These are phyloP conservation scores for Haematococcus lacustris DNA, from an alignment of 139 green algal species.

Conservation along the genomic window DNA sequence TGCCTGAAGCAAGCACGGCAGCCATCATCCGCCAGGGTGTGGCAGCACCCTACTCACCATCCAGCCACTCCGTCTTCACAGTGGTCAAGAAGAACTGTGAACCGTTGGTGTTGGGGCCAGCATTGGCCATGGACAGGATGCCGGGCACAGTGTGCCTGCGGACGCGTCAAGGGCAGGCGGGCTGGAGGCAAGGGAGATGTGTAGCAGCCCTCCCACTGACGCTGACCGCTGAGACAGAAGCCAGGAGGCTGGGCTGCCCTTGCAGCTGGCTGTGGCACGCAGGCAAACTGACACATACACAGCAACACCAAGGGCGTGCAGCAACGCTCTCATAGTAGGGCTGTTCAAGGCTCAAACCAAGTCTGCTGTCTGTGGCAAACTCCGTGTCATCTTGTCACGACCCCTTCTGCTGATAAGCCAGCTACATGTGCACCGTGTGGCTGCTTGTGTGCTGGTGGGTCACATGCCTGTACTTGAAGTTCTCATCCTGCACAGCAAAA, in stretches of 20 bases:
- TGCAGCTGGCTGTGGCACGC: background rate
- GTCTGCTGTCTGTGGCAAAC: no score
- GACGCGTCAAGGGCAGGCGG: no score
- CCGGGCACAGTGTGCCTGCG: no score
- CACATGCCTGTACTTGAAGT: slow-evolving; percentile 80
- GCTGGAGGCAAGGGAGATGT: background rate
- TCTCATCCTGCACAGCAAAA: slow-evolving; percentile 53
- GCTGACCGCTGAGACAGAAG: background rate
- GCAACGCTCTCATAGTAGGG: no score
- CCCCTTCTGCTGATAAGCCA: no score
- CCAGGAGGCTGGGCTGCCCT: background rate
- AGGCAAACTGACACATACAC: background rate
- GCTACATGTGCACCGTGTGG: no score
- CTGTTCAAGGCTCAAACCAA: no score
- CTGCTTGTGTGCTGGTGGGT: background rate
- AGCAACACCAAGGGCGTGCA: background rate
- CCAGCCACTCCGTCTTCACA: slow-evolving; percentile 57
- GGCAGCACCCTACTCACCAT: slow-evolving; percentile 29
- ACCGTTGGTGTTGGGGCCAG: slow-evolving; percentile 70
- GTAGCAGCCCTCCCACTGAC: background rate
- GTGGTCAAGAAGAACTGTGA: slow-evolving; percentile 83
- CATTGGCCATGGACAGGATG: slow-evolving; percentile 76
- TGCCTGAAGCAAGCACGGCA: no score
- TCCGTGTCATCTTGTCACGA: no score
- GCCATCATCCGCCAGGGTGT: no score